Conservation (phyloP, 192 early-diverging fungal genomes). For the Entomortierella beljakovae region DNA sequence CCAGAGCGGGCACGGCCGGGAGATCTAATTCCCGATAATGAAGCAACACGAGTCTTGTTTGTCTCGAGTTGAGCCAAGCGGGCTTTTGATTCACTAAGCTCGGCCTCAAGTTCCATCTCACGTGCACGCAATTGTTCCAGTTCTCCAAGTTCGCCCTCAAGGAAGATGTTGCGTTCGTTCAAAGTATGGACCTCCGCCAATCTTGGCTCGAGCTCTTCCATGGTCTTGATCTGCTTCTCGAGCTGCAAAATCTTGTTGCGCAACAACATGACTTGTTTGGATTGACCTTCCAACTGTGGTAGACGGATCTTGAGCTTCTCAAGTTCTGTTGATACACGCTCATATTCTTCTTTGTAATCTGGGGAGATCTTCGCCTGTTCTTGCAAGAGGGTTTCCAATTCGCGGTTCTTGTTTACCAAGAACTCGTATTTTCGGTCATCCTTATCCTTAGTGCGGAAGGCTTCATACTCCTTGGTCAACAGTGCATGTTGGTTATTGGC, state of each 20-base stretch:
- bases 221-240: conserved; percentile 51
- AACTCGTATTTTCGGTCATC: conserved; percentile 40
- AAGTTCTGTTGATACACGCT: conserved; percentile 28
- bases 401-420: conserved; percentile 31
- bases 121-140: conserved; percentile 47
- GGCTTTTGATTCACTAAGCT: conserved; percentile 30
- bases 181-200: conserved; percentile 30
- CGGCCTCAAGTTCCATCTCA: conserved; percentile 43
- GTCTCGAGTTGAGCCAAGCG: conserved; percentile 37
- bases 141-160: conserved; percentile 40
- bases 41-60: conserved; percentile 29
- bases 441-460: conserved; percentile 46
- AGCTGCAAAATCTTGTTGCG: conserved; percentile 34
- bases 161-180: conserved; percentile 44
- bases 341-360: conserved; percentile 45
- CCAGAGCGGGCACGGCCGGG: conserved; percentile 29
- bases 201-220: conserved; percentile 48
- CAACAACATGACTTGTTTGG: conserved; percentile 41
- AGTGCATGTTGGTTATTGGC: conserved; percentile 49
- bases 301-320: conserved; percentile 45
- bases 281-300: conserved; percentile 43
- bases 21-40: conserved; percentile 24
- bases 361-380: conserved; percentile 41
- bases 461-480: conserved; percentile 43
- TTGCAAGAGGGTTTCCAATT: conserved; percentile 25